Evolutionary conservation across 805 yeast genomes (phyloP).

Genomic region (Lachancea mirantina): DNA sequence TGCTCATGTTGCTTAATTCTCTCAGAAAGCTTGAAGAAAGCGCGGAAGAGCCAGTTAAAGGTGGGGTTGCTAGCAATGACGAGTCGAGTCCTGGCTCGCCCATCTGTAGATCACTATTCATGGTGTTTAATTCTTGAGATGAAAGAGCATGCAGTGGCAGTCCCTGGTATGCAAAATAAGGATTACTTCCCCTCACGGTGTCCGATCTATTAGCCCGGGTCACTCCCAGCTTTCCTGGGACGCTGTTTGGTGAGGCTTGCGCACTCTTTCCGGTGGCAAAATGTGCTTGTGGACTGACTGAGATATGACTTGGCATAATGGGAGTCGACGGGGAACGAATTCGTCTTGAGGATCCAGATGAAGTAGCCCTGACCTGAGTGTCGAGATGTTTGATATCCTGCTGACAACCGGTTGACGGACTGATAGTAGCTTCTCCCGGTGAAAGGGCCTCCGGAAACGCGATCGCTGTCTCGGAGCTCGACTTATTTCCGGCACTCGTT

Average conservation of each 20-base stretch:
- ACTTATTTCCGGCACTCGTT: too few relatives aligned
- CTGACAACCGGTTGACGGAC: background rate
- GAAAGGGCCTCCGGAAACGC: background rate
- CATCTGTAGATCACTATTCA: constrained; percentile 1
- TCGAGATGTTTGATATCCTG: constrained; percentile 2
- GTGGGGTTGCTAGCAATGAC: constrained; percentile 9
- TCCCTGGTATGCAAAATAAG: constrained; percentile 54
- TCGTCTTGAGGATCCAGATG: constrained; percentile 7
- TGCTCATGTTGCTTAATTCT: constrained; percentile 13
- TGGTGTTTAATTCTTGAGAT: constrained; percentile 14
- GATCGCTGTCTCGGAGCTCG: background rate
- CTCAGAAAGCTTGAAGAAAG: constrained; percentile 10
- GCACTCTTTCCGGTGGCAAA: background rate
- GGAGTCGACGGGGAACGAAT: constrained; percentile 22
- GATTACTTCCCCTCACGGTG: constrained; percentile 27
- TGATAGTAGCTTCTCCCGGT: background rate
- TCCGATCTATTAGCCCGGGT: constrained; percentile 4
- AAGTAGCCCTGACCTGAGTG: background rate
- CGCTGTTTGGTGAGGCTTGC: constrained; percentile 1
- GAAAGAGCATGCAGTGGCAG: constrained; percentile 44
- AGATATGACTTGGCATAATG: constrained; percentile 16
- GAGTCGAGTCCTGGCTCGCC: constrained; percentile 1
- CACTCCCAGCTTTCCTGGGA: background rate
- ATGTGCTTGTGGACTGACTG: background rate
- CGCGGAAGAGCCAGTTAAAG: constrained; percentile 9